phyloP scores from a whole-genome alignment of 495 filamentous ascomycete species.

The Amorphotheca resinae region DNA sequence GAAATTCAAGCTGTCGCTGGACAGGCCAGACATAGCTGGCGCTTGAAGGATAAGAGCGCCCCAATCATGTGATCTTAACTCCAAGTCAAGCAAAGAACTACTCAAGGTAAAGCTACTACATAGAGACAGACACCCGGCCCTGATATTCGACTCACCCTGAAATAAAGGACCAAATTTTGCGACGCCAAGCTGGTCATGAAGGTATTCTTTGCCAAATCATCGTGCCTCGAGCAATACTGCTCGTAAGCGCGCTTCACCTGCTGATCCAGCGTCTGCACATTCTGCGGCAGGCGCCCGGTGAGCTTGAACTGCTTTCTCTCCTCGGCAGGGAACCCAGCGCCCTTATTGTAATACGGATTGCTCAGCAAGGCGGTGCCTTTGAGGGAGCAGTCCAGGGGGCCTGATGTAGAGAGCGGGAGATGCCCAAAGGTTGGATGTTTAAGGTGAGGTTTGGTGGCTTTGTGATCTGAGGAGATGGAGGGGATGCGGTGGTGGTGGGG shows the following conservation, averaged over 20 bases:
- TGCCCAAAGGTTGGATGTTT: conserved; percentile 38
- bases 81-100: no score
- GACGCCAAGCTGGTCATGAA: conserved; percentile 71
- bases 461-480: conserved; percentile 11
- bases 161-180: conserved; percentile 73
- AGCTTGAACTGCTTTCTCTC: conserved; percentile 61
- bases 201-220: conserved; percentile 66
- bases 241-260: conserved; percentile 69
- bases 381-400: conserved; percentile 49
- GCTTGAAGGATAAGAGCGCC: no score
- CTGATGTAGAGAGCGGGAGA: conserved; percentile 49
- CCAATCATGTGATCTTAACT: no score
- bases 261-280: conserved; percentile 67
- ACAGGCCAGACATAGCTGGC: no score
- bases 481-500: neutral
- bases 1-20: no score
- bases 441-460: conserved; percentile 16
- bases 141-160: conserved; percentile 49
- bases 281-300: conserved; percentile 56
- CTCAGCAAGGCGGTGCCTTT: conserved; percentile 50
- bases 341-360: conserved; percentile 71
- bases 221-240: conserved; percentile 50
- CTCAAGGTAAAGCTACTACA: no score
- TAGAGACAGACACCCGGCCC: no score
- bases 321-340: conserved; percentile 56